Evolutionary conservation across 2,329 filamentous ascomycete genomes (phyloP), one percentile per base, ranked within the genome.

Genomic region (Mycosphaerella sp.): DNA sequence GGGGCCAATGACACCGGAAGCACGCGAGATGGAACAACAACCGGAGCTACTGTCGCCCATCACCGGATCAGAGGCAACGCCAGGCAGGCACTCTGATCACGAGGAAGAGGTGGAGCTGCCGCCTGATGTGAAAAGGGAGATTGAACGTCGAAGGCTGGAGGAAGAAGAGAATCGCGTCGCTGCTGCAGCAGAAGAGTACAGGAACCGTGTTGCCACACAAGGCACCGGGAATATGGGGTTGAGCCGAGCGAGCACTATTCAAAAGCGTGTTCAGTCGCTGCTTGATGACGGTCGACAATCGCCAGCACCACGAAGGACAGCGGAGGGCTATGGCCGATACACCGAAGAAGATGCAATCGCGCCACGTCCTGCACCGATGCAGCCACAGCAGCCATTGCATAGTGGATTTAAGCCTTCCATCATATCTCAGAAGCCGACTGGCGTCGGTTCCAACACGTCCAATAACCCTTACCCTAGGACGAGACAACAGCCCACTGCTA

Each of bases 151-250:
- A 51, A 82, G 85, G 52, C 78, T 96, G 1, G 86, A 85, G 14
- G 85, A 93, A 66, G 93, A 98, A 73, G 93, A 98, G 71, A 85
- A 84, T 64, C 82, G 93, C 2, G 93, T 98, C 1, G 89, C 89
- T 45, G 85, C 85, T 17, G 93, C 91, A 0, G 90, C 89, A 14
- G 90, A 88, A 1, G 91, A 95, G 70, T 95, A 97, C 69, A 83
- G 87, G 34, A 83, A 84, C 63, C 83, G 86, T 21, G 74, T 95
- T 39, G 82, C 86, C 1, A 79, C 82, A 48, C 77, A 81, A 50
- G 80, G 78, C n/a, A 72, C 74, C 38, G 72, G 75, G 17, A 76
- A 75, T 42, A 72, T 48, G 7, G 77, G n/a, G 76, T 78, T 45
- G 72, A 81, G 82, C 11, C 78, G 84, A 41, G 89, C 90, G 14